phyloP scores from a whole-genome alignment of 1,284 basidiomycete genomes.

The Leucoagaricus sp. region DNA sequence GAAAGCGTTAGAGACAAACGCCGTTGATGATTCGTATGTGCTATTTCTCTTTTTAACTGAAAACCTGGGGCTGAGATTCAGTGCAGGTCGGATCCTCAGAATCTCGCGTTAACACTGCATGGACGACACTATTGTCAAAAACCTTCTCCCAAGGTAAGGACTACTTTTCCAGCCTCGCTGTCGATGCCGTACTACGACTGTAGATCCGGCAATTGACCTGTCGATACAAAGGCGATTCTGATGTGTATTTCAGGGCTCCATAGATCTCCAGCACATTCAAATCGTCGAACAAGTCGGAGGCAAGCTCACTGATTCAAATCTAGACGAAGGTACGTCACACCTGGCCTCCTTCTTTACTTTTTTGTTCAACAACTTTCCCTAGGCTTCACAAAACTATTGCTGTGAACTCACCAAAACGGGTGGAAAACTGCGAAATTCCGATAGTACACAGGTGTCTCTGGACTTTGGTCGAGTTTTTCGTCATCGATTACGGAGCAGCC shows the following conservation, averaged over 20 bases:
- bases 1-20: constrained; percentile 79
- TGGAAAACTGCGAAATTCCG: constrained; percentile 95
- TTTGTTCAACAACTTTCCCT: not conserved
- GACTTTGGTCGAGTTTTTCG: not conserved
- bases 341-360: not conserved
- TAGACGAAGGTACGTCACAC: constrained; percentile 80
- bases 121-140: constrained; percentile 96
- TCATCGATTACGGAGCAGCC: constrained; percentile 51
- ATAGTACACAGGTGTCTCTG: constrained; percentile 96
- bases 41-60: too few relatives aligned
- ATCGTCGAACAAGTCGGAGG: constrained; percentile 99
- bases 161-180: constrained; percentile 98
- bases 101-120: constrained; percentile 95
- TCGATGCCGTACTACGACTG: constrained; percentile 93
- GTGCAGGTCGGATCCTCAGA: constrained; percentile 65
- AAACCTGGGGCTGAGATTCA: too few relatives aligned
- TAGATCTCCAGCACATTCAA: constrained; percentile 98
- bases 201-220: constrained; percentile 53
- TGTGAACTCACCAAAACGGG: constrained; percentile 91
- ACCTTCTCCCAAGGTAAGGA: constrained; percentile 97
- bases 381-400: constrained; percentile 98
- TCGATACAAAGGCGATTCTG: not conserved
- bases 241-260: constrained; percentile 69
- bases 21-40: constrained; percentile 83
- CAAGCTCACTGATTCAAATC: constrained; percentile 97